Base-by-base conservation (phyloP, 108 stramenopile genomes). In the Nannochloropsis gaditana region DNA sequence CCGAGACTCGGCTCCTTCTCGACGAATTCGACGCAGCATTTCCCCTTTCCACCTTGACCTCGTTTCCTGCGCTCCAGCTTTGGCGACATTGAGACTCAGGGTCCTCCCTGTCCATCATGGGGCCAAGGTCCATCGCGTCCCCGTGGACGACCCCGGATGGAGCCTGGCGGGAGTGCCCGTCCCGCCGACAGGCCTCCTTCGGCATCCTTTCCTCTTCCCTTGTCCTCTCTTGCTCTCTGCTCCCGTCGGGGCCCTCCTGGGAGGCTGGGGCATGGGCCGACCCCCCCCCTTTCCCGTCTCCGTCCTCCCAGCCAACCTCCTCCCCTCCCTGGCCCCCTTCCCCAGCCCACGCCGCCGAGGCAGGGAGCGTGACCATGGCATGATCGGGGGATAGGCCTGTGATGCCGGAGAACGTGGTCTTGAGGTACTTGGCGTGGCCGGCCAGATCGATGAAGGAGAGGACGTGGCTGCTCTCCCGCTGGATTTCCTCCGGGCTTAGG, bases 341-440 rank as follows among this genome's bases (percentile, higher is more conserved):
- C 43, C 43, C 89, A 90, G 44, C 31, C 87, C 84, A 15, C 90
- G 50, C 59, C 89, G 82, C n/a, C 3, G 59, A n/a, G n/a, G 59
- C 59, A 73, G 59, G 59, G 59, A 73, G 59, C 15, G 59, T 6
- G 59, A 73, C n/a, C 59, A 73, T 73, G 1, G 84, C 85, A 17
- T 88, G 89, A 80, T 92, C 84, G 2, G 91, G 91, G 9, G 85
- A 84, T 17, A 59, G 44, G 11, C 86, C 91, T 42, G 85, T 86
- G 88, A 92, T 82, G 11, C 89, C 91, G n/a, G 87, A 80, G 9
- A 92, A 45, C 2, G 91, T 91, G 8, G 91, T 91, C 79, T 92
- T 92, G 17, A 92, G 85, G 89, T 90, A 92, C 85, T 90, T 89
- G 42, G 9, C 89, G 73, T 92, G 91, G 31, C 91, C 91, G 2